Evolutionary conservation across 2,329 filamentous ascomycete genomes (phyloP).

Genomic region (Lecanicillium sp.): DNA sequence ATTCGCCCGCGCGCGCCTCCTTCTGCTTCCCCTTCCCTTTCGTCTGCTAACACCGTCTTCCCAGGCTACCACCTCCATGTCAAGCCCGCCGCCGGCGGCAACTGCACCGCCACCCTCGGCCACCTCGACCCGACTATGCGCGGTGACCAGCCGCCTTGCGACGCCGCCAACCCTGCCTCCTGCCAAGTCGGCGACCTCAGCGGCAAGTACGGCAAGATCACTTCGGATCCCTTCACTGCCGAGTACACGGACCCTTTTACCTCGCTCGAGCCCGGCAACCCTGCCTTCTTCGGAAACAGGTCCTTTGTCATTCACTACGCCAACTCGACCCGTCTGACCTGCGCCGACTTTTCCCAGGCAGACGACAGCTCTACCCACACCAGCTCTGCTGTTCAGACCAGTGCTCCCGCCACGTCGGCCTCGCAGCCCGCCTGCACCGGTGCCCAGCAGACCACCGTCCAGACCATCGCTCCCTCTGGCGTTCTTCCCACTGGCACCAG

Average conservation of each 20-base stretch:
- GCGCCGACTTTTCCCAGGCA: conserved; percentile 51
- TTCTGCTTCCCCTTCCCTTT: conserved; percentile 4
- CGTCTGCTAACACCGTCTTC: conserved; percentile 15
- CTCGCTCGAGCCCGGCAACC: conserved; percentile 45
- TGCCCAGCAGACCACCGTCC: not conserved
- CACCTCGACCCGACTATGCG: conserved; percentile 68
- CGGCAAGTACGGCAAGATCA: conserved; percentile 65
- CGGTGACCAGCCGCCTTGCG: conserved; percentile 56
- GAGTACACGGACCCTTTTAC: conserved; percentile 52
- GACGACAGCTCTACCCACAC: too few species aligned
- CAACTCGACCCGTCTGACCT: conserved; percentile 59
- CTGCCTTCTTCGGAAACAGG: conserved; percentile 58
- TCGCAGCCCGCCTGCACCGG: conserved; percentile 12
- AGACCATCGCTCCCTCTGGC: conserved; percentile 11
- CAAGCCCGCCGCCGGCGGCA: conserved; percentile 59
- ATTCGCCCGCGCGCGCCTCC: too few species aligned
- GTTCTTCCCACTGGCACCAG: not conserved
- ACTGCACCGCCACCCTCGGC: conserved; percentile 61
- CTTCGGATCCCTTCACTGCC: conserved; percentile 40
- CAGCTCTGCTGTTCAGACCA: too few species aligned
- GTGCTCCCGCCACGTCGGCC: not conserved
- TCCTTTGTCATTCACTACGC: conserved; percentile 58
- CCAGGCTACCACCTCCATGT: conserved; percentile 69
- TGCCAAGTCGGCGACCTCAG: conserved; percentile 74
- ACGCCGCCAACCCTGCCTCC: conserved; percentile 48